Conservation (phyloP, 352 stramenopile genomes). For the Pythium plurisporium region DNA sequence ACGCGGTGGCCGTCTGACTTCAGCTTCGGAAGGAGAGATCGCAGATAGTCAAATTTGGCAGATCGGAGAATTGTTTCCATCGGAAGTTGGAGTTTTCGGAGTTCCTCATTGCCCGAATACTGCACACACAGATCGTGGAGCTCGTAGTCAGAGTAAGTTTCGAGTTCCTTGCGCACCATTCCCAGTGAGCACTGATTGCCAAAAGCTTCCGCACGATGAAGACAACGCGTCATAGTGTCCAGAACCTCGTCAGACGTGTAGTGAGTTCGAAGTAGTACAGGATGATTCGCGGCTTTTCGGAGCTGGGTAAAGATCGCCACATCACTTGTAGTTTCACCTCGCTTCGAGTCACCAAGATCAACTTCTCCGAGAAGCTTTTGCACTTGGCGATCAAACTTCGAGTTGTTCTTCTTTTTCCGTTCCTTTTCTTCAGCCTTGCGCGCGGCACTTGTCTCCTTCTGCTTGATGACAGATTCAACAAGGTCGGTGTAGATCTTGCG, state of each 20-base stretch:
- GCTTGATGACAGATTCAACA: constrained; percentile 59
- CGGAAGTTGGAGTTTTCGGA: constrained; percentile 83
- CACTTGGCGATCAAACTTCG: constrained; percentile 42
- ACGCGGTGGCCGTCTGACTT: constrained; percentile 88
- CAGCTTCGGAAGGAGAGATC: constrained; percentile 85
- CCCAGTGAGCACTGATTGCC: constrained; percentile 75
- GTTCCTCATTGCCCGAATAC: constrained; percentile 71
- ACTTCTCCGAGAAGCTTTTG: constrained; percentile 37
- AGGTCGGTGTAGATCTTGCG: constrained; percentile 85
- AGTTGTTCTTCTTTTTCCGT: constrained; percentile 48
- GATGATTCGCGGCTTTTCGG: constrained; percentile 97
- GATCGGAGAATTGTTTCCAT: constrained; percentile 90
- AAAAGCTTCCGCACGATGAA: constrained; percentile 82
- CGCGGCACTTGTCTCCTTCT: constrained; percentile 45
- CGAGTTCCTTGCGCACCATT: constrained; percentile 91
- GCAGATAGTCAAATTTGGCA: constrained; percentile 93
- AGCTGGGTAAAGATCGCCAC: constrained; percentile 93
- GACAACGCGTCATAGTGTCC: constrained; percentile 68
- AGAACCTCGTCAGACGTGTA: constrained; percentile 70
- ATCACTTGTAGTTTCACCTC: constrained; percentile 29
- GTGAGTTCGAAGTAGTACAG: constrained; percentile 90
- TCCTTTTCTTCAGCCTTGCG: constrained; percentile 50
- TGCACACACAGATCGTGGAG: constrained; percentile 92
- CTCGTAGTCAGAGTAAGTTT: constrained; percentile 94
- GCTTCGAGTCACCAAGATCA: constrained; percentile 4